A percentile compares a stretch with the other conserved stretches of the same genome.
These are phyloP conservation scores for Trichosporon sp. DNA, from an alignment of 1,284 basidiomycete genomes.

Conservation along the genomic window DNA sequence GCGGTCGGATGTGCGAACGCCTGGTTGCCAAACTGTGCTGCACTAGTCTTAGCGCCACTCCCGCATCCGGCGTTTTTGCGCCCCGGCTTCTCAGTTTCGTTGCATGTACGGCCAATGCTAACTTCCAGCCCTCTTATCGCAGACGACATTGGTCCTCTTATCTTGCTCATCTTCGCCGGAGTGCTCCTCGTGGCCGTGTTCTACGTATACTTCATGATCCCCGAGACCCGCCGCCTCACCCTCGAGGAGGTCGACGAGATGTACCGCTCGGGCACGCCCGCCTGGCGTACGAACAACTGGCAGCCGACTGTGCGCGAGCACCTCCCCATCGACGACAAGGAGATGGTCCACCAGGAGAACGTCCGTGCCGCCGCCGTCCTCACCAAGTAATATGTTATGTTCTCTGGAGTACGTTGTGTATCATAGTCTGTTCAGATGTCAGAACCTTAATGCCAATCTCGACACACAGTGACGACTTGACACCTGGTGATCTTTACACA, in stretches of 20 bases:
- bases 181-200: slow-evolving; percentile 70
- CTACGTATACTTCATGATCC: slow-evolving; percentile 63
- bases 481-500: background rate
- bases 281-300: slow-evolving; percentile 68
- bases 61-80: no score
- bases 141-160: slow-evolving; percentile 67
- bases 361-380: background rate
- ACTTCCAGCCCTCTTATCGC: slow-evolving; percentile 60
- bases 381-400: background rate
- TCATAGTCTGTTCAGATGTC: background rate
- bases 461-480: background rate
- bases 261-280: slow-evolving; percentile 67
- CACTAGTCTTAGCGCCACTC: no score
- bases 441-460: background rate
- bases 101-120: slow-evolving; percentile 19
- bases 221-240: slow-evolving; percentile 73
- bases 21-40: no score
- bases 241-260: slow-evolving; percentile 78
- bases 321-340: slow-evolving; percentile 20
- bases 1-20: no score
- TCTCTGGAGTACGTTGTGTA: background rate
- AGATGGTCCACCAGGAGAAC: slow-evolving; percentile 19
- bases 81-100: no score
- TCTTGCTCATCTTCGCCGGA: slow-evolving; percentile 61
- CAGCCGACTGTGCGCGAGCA: slow-evolving; percentile 55